phyloP scores from a whole-genome alignment of 805 yeast species.

The Metschnikowia baotianmanensis region DNA sequence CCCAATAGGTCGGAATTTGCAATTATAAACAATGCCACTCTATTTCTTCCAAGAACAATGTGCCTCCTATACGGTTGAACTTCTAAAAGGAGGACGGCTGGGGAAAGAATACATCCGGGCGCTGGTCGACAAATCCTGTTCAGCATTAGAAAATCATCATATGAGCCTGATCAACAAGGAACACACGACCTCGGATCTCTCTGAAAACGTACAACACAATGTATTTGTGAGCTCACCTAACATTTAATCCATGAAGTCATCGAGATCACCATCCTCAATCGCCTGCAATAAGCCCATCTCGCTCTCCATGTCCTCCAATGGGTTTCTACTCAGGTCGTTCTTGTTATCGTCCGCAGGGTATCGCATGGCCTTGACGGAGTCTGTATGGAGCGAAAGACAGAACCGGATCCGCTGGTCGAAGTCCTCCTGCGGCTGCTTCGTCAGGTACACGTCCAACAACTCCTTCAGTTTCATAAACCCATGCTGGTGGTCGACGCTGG shows the following conservation, averaged over 20 bases:
- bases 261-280: conserved; percentile 56
- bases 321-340: conserved; percentile 26
- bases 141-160: background rate
- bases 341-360: conserved; percentile 57
- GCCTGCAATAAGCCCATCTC: conserved; percentile 45
- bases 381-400: conserved; percentile 86
- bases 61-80: too few species aligned
- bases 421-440: conserved; percentile 79
- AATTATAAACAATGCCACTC: too few species aligned
- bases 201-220: too few species aligned
- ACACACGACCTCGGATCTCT: background rate
- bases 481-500: conserved; percentile 82
- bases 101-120: background rate
- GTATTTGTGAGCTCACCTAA: background rate
- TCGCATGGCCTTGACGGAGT: conserved; percentile 91
- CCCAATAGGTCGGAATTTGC: too few species aligned
- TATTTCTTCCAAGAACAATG: too few species aligned
- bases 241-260: conserved; percentile 44
- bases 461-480: conserved; percentile 93
- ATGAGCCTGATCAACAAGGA: too few species aligned
- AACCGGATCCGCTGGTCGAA: conserved; percentile 93
- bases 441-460: conserved; percentile 79
- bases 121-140: background rate
- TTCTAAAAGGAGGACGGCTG: too few species aligned
- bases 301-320: conserved; percentile 35